These are phyloP conservation scores for Trametes polyzona DNA, from an alignment of 1,284 basidiomycete genomes.

Conservation along the genomic window DNA sequence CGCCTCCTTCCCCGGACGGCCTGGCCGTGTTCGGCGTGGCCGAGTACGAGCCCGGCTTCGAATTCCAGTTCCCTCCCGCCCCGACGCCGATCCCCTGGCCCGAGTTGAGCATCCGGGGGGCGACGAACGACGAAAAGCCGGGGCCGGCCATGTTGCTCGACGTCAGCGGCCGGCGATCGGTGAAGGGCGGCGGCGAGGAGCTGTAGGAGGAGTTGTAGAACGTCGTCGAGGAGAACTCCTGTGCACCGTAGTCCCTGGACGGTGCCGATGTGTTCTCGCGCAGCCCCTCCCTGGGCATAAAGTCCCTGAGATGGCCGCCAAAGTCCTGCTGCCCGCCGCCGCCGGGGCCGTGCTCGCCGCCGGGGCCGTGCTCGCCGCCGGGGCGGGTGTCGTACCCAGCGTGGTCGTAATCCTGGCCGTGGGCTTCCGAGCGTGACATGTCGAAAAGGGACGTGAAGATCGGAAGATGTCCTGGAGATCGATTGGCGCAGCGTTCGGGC, in stretches of 20 bases:
- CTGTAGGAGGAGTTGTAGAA: slow-evolving; percentile 25
- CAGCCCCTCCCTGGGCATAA: slow-evolving; percentile 17
- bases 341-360: slow-evolving; percentile 20
- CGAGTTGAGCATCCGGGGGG: slow-evolving; percentile 28
- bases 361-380: slow-evolving; percentile 22
- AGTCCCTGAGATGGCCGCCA: slow-evolving; percentile 20
- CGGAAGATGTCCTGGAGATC: slow-evolving; percentile 27
- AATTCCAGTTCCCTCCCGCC: slow-evolving; percentile 24
- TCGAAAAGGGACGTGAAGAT: slow-evolving; percentile 31
- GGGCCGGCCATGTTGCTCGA: slow-evolving; percentile 21
- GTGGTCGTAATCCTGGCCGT: slow-evolving; percentile 48
- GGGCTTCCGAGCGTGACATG: slow-evolving; percentile 45
- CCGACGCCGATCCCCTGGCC: slow-evolving; percentile 28
- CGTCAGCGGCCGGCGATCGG: slow-evolving; percentile 29
- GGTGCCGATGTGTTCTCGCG: slow-evolving; percentile 12
- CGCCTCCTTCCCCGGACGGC: slow-evolving; percentile 23
- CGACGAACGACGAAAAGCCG: slow-evolving; percentile 29
- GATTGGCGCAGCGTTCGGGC: slow-evolving; percentile 19
- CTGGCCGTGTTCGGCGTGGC: slow-evolving; percentile 25
- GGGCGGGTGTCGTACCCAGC: slow-evolving; percentile 33
- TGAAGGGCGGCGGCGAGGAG: slow-evolving; percentile 25
- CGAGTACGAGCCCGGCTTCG: slow-evolving; percentile 27
- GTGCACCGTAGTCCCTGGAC: slow-evolving; percentile 21
- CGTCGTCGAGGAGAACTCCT: slow-evolving; percentile 17
- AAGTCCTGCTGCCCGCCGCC: slow-evolving; percentile 20